Percentiles rank a stretch among this genome's conserved stretches.
Evolutionary conservation across 2,329 filamentous ascomycete genomes (phyloP).

Genomic region (Davidsoniella virescens): DNA sequence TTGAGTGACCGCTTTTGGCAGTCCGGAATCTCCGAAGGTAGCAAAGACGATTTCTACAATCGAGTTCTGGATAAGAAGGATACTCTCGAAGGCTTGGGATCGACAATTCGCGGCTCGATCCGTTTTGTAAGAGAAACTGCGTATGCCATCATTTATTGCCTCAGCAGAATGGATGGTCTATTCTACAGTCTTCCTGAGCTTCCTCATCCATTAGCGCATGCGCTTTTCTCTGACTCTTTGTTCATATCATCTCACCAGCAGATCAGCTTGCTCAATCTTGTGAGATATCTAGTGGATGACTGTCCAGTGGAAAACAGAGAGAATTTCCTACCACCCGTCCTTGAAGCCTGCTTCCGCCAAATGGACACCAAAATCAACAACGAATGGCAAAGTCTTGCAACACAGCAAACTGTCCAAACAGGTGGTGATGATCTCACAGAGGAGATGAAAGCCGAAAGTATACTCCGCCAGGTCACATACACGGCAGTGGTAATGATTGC

Average conservation of each 20-base stretch:
- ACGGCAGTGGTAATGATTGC: conserved; percentile 85
- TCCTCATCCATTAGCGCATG: conserved; percentile 64
- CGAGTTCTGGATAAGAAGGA: conserved; percentile 76
- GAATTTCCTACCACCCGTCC: conserved; percentile 70
- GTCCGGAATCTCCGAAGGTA: conserved; percentile 88
- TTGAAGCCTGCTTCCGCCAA: conserved; percentile 68
- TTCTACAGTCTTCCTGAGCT: conserved; percentile 87
- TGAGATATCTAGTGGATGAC: conserved; percentile 77
- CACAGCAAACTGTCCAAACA: conserved; percentile 42
- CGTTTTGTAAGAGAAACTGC: conserved; percentile 82
- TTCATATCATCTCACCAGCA: conserved; percentile 83
- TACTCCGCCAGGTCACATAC: conserved; percentile 81
- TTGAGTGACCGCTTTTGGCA: conserved; percentile 97
- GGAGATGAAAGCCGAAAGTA: conserved; percentile 97
- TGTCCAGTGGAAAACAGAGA: conserved; percentile 65
- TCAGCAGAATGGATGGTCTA: conserved; percentile 70
- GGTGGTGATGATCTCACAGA: conserved; percentile 70
- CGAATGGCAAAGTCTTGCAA: conserved; percentile 70
- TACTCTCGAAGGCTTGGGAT: conserved; percentile 85
- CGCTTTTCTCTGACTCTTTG: conserved; percentile 68
- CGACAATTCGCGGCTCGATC: conserved; percentile 76
- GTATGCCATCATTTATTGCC: conserved; percentile 86
- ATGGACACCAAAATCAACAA: conserved; percentile 73
- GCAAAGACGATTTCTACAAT: conserved; percentile 91
- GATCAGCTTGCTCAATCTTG: conserved; percentile 79